These are phyloP conservation scores for Colletotrichum scovillei DNA, from an alignment of 2,329 filamentous ascomycete species.

Conservation along the genomic window DNA sequence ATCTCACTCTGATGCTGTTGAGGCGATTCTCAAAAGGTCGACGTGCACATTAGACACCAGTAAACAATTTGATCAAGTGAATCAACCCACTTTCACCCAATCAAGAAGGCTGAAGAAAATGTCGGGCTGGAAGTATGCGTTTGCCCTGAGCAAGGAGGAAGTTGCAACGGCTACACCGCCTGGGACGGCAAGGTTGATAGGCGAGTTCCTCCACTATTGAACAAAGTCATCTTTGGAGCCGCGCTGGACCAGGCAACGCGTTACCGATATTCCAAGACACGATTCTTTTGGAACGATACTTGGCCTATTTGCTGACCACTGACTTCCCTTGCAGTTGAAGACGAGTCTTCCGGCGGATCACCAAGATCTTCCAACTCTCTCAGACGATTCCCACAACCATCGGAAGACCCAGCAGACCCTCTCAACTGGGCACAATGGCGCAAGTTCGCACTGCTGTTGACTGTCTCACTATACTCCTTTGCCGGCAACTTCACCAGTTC, in stretches of 20 bases:
- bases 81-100: neutral
- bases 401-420: slow-evolving; percentile 48
- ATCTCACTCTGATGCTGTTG: too few relatives aligned
- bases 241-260: neutral
- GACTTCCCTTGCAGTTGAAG: neutral
- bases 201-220: slow-evolving; percentile 17
- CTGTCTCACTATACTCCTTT: slow-evolving; percentile 47
- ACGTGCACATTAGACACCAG: neutral
- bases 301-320: neutral
- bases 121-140: slow-evolving; percentile 38
- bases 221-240: neutral
- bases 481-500: slow-evolving; percentile 46
- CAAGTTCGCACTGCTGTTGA: slow-evolving; percentile 43
- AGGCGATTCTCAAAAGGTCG: neutral
- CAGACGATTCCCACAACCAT: slow-evolving; percentile 40
- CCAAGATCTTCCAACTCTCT: slow-evolving; percentile 22
- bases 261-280: too few relatives aligned
- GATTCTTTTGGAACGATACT: too few relatives aligned
- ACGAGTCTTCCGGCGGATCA: slow-evolving; percentile 8
- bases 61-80: neutral
- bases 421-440: slow-evolving; percentile 48
- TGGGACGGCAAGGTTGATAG: slow-evolving; percentile 38
- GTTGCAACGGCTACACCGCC: slow-evolving; percentile 35
- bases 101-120: neutral
- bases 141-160: slow-evolving; percentile 38